Base-by-base conservation (phyloP, 805 yeast genomes). In the Lipomyces mesembrius region DNA sequence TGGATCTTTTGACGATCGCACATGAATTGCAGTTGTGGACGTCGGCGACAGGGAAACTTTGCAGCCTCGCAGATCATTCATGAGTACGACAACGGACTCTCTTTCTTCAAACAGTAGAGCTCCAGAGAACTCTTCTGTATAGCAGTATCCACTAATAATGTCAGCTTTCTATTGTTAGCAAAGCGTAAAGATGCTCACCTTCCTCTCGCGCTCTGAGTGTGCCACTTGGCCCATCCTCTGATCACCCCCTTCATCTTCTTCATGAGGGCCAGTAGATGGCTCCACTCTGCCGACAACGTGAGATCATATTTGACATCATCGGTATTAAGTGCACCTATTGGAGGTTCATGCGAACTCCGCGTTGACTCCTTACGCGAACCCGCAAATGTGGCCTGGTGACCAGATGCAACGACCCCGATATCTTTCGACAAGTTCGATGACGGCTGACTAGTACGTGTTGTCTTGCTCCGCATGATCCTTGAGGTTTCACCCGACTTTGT, bases 61-160 rank as follows among this genome's bases (percentile, higher is more conserved):
- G 60, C 71, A 68, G 12, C 71, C 71, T 20, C 71, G 60, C n/a
- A 68, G 67, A 57, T 68, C 71, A 39, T 46, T 46, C 34, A 68
- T 68, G 27, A 68, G 61, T 11, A 66, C 60, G 12, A 37, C 11
- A 11, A 49, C 53, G 11, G 61, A 52, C 29, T 63, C 63, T 17
- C 49, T 54, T 27, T 63, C 60, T 27, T 67, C 68, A 54, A 57
- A 61, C 5, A 66, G 57, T 2, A 68, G 62, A 3, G 71, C 70
- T 25, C 71, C 71, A 3, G 71, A 67, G 27, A 67, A 65, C 25
- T 65, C 70, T 29, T 68, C 71, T 7, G 61, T 68, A 43, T 63
- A 64, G 57, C 71, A 68, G 34, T 43, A 64, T 5, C 71, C 71
- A 35, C 68, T 62, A 59, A 12, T 17, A 17, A 5, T 17, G 37